These are phyloP conservation scores for Inosperma sp. DNA, from an alignment of 768 basidiomycete genomes.

Conservation along the genomic window DNA sequence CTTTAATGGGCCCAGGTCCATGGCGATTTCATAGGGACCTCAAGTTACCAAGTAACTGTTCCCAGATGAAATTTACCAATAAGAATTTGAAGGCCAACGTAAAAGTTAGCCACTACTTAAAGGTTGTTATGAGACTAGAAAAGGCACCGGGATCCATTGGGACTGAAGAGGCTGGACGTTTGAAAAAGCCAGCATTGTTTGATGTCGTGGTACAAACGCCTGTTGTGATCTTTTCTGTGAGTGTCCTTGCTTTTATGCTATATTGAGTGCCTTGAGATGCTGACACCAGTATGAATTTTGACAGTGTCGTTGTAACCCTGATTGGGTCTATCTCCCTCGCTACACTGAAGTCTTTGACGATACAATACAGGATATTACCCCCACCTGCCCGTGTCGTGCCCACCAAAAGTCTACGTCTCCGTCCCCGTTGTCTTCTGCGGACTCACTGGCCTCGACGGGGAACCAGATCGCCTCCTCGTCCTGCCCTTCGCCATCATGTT, in stretches of 20 bases:
- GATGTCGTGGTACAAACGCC: constrained; percentile 86
- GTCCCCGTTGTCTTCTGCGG: constrained; percentile 5
- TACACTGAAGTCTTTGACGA: constrained; percentile 54
- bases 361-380: constrained; percentile 25
- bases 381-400: constrained; percentile 46
- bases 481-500: neutral
- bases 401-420: constrained; percentile 2
- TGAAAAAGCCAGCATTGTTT: constrained; percentile 51
- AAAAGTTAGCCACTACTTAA: constrained; percentile 68
- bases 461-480: constrained; percentile 32
- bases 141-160: constrained; percentile 56
- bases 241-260: constrained; percentile 23
- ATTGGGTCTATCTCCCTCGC: constrained; percentile 73
- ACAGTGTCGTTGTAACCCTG: constrained; percentile 77
- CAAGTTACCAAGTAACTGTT: constrained; percentile 62
- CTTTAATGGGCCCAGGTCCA: constrained; percentile 74
- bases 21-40: constrained; percentile 76
- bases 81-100: constrained; percentile 75
- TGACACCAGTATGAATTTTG: neutral
- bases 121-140: constrained; percentile 79
- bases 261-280: neutral
- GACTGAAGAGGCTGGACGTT: constrained; percentile 64
- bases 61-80: constrained; percentile 68
- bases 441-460: neutral
- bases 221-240: constrained; percentile 80